A percentile compares a stretch with the other conserved stretches of the same genome.
Conservation (phyloP, 495 filamentous ascomycete species). For the Aspergillus olivimuriae region DNA sequence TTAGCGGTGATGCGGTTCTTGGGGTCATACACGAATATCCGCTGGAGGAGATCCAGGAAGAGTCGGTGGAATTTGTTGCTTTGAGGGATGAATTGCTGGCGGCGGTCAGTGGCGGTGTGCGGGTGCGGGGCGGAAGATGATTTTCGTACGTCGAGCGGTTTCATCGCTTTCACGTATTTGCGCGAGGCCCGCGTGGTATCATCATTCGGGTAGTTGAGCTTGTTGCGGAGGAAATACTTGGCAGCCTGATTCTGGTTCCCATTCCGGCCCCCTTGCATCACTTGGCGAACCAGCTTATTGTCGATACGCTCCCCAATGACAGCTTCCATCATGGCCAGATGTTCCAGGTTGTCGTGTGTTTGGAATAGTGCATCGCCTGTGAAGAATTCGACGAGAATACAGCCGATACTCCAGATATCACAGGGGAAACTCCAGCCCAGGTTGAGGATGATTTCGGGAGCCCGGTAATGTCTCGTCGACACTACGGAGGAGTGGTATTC, state of each 20-base stretch:
- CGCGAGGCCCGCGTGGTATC: slow-evolving; percentile 85
- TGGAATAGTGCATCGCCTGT: slow-evolving; percentile 97
- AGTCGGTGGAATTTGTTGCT: slow-evolving; percentile 70
- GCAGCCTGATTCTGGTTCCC: slow-evolving; percentile 68
- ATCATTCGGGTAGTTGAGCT: slow-evolving; percentile 79
- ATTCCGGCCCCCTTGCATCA: slow-evolving; percentile 56
- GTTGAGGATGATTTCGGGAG: slow-evolving; percentile 94
- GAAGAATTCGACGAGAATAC: slow-evolving; percentile 98
- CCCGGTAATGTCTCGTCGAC: slow-evolving; percentile 91
- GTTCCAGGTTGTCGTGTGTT: slow-evolving; percentile 96
- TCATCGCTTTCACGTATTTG: slow-evolving; percentile 96
- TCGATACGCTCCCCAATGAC: slow-evolving; percentile 76
- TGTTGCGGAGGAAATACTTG: slow-evolving; percentile 82
- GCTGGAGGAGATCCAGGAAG: slow-evolving; percentile 81
- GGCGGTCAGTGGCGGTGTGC: slow-evolving; percentile 19
- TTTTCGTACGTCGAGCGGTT: slow-evolving; percentile 65
- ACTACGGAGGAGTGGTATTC: slow-evolving; percentile 98
- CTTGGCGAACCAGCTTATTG: slow-evolving; percentile 63
- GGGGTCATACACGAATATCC: slow-evolving; percentile 95
- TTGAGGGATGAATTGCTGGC: slow-evolving; percentile 81
- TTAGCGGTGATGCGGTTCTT: slow-evolving; percentile 85
- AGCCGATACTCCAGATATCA: slow-evolving; percentile 99
- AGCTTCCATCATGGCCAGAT: slow-evolving; percentile 98
- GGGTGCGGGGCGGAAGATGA: background rate
- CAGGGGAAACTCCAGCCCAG: slow-evolving; percentile 97